phyloP scores from a whole-genome alignment of 768 basidiomycete genomes.

The Mycena haematopus region DNA sequence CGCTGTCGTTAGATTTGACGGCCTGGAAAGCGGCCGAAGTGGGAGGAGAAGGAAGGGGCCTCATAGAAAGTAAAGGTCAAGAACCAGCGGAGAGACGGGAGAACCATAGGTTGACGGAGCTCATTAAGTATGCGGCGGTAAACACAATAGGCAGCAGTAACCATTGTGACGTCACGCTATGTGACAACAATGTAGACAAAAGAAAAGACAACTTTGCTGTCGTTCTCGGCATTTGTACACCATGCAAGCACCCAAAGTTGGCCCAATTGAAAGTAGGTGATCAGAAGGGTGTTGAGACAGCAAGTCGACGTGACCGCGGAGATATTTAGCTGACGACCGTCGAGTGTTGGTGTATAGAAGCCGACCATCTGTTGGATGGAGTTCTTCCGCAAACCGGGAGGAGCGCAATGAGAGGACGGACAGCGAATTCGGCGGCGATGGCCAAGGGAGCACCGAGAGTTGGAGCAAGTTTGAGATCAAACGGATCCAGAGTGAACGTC shows the following conservation, averaged over 20 bases:
- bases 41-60: constrained; percentile 25
- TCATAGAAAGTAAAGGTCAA: neutral
- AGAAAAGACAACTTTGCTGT: neutral
- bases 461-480: constrained; percentile 12
- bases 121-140: constrained; percentile 8
- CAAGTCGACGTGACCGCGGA: neutral
- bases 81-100: neutral
- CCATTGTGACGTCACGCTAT: neutral
- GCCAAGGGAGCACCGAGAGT: neutral
- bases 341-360: neutral
- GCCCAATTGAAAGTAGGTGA: neutral
- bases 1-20: constrained; percentile 1
- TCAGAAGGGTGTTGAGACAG: neutral
- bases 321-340: neutral
- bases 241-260: neutral
- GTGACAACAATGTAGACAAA: neutral
- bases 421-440: neutral
- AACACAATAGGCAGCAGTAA: neutral
- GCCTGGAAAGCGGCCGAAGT: constrained; percentile 4
- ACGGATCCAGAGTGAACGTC: constrained; percentile 20
- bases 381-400: neutral
- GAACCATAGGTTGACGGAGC: constrained; percentile 1
- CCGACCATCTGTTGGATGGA: neutral
- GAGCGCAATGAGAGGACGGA: neutral
- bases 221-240: neutral